Conservation (phyloP, 176 grass and related monocot genomes). For the Oryza brachyantha region DNA sequence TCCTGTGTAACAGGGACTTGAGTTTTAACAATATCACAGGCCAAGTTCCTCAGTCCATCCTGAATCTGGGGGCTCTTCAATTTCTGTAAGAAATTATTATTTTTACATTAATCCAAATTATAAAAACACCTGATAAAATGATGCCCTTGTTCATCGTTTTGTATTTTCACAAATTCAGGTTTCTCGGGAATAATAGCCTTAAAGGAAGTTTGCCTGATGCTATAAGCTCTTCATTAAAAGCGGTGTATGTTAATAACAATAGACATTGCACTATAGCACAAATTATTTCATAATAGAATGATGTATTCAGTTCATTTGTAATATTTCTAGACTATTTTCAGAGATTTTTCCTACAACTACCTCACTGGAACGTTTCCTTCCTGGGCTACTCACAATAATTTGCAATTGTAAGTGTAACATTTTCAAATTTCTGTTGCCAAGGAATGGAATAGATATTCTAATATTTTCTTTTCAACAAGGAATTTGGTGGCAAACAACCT, state of each 20-base stretch:
- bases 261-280: background rate
- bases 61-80: constrained; percentile 46
- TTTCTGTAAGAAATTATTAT: constrained; percentile 62
- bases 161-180: constrained; percentile 39
- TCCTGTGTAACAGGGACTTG: constrained; percentile 51
- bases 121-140: background rate
- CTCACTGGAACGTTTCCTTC: constrained; percentile 69
- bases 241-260: constrained; percentile 45
- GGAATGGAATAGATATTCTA: background rate
- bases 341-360: constrained; percentile 94
- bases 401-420: constrained; percentile 60
- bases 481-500: constrained; percentile 85
- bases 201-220: constrained; percentile 54
- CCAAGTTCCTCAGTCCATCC: constrained; percentile 61
- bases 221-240: constrained; percentile 51
- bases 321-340: constrained; percentile 36
- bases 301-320: background rate
- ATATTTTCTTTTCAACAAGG: constrained; percentile 29
- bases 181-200: constrained; percentile 94
- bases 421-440: background rate
- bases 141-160: background rate
- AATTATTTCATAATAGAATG: background rate
- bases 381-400: constrained; percentile 52
- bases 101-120: background rate
- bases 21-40: constrained; percentile 96